Evolutionary conservation across 768 basidiomycete species (phyloP).

Genomic region (Trametes coccinea): DNA sequence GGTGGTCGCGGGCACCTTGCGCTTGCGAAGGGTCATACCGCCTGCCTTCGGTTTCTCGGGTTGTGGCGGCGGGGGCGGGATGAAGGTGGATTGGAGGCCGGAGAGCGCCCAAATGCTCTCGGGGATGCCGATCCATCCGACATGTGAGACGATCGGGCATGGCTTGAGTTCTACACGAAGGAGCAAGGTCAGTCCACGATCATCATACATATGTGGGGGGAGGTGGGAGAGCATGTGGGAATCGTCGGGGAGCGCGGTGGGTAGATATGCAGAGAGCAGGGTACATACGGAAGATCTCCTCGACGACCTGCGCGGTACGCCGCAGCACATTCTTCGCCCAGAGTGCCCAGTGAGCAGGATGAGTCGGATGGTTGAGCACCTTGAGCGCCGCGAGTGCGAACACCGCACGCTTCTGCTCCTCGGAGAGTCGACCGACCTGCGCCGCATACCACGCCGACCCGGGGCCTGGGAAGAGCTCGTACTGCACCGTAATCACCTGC

Average conservation of each 20-base stretch:
- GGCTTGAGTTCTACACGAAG: constrained; percentile 10
- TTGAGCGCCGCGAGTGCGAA: constrained; percentile 62
- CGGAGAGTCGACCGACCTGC: constrained; percentile 18
- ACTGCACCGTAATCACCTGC: constrained; percentile 14
- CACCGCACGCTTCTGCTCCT: constrained; percentile 30
- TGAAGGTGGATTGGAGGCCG: constrained; percentile 17
- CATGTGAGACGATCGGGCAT: constrained; percentile 16
- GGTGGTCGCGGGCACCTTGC: constrained; percentile 9
- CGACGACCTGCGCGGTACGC: constrained; percentile 52
- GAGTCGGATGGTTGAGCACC: constrained; percentile 53
- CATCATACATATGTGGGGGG: neutral
- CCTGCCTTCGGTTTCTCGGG: constrained; percentile 14
- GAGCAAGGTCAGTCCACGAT: neutral
- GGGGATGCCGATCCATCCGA: constrained; percentile 16
- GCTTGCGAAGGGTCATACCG: constrained; percentile 20
- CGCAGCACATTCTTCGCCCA: constrained; percentile 55
- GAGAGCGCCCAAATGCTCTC: constrained; percentile 17
- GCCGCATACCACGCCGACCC: constrained; percentile 2
- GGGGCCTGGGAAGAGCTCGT: constrained; percentile 11
- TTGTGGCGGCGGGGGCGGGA: constrained; percentile 14
- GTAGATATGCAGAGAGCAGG: neutral
- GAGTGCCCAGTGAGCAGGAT: constrained; percentile 64
- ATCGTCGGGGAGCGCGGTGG: neutral
- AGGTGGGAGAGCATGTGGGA: neutral
- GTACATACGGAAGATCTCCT: constrained; percentile 54